Conservation (phyloP, 257 asterid genomes). For the Nicotiana benthamiana region DNA sequence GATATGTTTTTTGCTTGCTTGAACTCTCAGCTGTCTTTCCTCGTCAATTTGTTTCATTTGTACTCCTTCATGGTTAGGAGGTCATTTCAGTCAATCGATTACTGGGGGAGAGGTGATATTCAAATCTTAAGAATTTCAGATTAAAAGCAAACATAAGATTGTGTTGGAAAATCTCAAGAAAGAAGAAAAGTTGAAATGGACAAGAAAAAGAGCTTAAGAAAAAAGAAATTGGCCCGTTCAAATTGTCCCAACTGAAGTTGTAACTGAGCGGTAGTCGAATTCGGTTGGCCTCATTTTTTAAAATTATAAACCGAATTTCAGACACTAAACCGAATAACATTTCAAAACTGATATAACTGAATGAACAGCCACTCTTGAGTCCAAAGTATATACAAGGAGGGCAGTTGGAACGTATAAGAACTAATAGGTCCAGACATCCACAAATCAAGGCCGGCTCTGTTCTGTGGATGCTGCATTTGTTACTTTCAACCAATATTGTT, state of each 20-base stretch:
- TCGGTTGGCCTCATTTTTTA: background rate
- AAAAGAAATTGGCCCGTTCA: background rate
- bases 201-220: background rate
- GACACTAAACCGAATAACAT: background rate
- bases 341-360: background rate
- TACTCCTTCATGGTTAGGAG: background rate
- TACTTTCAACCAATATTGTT: background rate
- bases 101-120: background rate
- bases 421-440: background rate
- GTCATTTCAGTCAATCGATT: background rate
- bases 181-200: background rate
- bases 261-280: background rate
- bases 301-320: no score
- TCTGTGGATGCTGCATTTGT: constrained; percentile 6
- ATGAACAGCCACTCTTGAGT: background rate
- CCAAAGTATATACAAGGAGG: background rate
- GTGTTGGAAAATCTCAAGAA: background rate
- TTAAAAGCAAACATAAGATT: background rate
- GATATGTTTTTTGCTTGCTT: background rate
- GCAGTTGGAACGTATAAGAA: background rate
- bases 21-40: background rate
- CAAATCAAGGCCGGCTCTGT: background rate
- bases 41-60: background rate
- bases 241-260: background rate
- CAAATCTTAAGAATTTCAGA: background rate